Evolutionary conservation across 192 early-diverging fungal species (phyloP).

Genomic region (Coemansia sp.): DNA sequence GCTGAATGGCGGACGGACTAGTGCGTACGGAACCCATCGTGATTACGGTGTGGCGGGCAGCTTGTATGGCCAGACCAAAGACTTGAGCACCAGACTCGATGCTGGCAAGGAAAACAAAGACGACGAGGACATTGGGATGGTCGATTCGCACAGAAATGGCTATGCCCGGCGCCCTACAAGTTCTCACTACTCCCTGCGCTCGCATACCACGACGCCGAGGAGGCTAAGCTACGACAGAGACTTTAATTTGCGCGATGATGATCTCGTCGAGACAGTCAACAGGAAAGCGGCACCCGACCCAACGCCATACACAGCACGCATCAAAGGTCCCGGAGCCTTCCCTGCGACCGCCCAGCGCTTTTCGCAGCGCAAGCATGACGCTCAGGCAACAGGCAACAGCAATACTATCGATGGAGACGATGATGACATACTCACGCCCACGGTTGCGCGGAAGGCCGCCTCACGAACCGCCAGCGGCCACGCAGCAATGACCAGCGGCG

Average conservation of each 20-base stretch:
- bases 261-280: conserved; percentile 13
- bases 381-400: too few species aligned
- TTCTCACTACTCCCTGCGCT: conserved; percentile 35
- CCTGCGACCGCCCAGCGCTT: conserved; percentile 50
- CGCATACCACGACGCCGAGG: conserved; percentile 28
- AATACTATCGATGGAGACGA: conserved; percentile 11
- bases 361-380: conserved; percentile 38
- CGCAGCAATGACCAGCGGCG: conserved; percentile 19
- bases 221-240: conserved; percentile 33
- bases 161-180: conserved; percentile 11
- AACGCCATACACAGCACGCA: conserved; percentile 49
- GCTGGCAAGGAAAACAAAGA: conserved; percentile 4
- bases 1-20: neutral
- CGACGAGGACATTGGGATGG: neutral
- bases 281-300: conserved; percentile 10
- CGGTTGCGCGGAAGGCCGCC: conserved; percentile 13
- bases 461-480: conserved; percentile 19
- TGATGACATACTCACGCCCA: conserved; percentile 31
- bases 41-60: neutral
- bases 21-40: neutral
- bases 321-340: conserved; percentile 52
- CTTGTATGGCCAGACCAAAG: neutral
- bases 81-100: neutral
- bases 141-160: neutral
- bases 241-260: conserved; percentile 21